A percentile compares a stretch with the other conserved stretches of the same genome.
phyloP scores from a whole-genome alignment of 345 rosid species.

The Raphanus sativus region DNA sequence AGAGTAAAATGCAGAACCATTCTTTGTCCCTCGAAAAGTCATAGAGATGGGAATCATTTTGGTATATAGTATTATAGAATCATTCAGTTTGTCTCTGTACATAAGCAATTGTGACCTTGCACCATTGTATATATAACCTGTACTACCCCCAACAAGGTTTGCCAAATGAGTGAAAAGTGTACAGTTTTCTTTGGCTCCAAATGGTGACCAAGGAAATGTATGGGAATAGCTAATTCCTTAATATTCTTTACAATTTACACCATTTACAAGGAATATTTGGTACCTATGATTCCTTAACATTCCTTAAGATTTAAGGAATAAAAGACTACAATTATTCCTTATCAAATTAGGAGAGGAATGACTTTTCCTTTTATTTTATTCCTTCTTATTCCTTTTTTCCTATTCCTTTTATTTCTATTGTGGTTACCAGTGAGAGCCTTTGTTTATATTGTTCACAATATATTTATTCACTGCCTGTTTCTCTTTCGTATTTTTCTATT shows the following conservation, averaged over 20 bases:
- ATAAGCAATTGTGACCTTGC: slow-evolving; percentile 13
- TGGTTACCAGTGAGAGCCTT: no score
- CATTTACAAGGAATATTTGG: no score
- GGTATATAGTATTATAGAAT: slow-evolving; percentile 39
- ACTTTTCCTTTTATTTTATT: no score
- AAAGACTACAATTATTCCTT: no score
- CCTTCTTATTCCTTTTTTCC: no score
- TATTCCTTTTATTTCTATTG: no score
- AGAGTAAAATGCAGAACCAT: slow-evolving; percentile 36
- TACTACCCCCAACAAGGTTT: slow-evolving; percentile 9
- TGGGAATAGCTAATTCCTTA: no score
- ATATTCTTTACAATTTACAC: no score
- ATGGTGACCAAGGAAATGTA: no score
- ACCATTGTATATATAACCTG: slow-evolving; percentile 25
- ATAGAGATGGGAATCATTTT: slow-evolving; percentile 33
- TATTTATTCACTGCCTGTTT: neutral
- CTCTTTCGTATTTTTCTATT: neutral
- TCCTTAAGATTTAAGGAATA: no score
- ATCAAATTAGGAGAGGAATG: no score
- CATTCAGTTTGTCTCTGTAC: slow-evolving; percentile 27
- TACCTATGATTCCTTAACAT: no score
- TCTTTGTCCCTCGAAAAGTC: slow-evolving; percentile 36
- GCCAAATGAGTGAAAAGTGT: slow-evolving; percentile 35
- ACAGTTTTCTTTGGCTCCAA: slow-evolving; percentile 21
- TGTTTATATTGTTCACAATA: slow-evolving; percentile 15